phyloP scores from a whole-genome alignment of 805 yeast species.

The Candida maris region DNA sequence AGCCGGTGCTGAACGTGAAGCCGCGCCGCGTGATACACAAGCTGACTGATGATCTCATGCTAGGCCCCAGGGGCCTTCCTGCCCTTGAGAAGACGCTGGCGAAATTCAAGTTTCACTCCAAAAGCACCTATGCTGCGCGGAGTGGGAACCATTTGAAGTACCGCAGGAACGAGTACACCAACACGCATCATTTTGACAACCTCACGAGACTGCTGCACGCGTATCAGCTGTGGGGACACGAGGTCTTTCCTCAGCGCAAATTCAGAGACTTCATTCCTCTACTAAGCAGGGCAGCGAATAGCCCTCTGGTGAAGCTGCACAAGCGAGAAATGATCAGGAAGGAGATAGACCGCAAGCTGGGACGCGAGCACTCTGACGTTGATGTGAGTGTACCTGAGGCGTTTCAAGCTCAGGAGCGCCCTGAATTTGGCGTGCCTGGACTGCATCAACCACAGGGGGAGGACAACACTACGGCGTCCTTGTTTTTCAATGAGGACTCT shows the following conservation, averaged over 20 bases:
- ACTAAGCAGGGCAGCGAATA: conserved; percentile 46
- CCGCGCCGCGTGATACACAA: conserved; percentile 36
- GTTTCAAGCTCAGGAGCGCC: background rate
- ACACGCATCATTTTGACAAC: conserved; percentile 48
- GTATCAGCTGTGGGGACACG: conserved; percentile 76
- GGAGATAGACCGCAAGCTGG: conserved; percentile 29
- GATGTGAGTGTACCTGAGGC: conserved; percentile 4
- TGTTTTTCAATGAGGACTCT: conserved; percentile 14
- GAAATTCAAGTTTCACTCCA: conserved; percentile 31
- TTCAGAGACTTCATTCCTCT: conserved; percentile 65
- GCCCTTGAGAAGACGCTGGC: conserved; percentile 38
- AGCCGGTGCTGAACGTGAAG: conserved; percentile 8
- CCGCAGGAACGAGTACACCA: conserved; percentile 16
- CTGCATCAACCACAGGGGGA: background rate
- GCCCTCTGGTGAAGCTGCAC: conserved; percentile 37
- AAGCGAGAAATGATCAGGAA: conserved; percentile 37
- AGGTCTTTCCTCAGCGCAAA: conserved; percentile 73
- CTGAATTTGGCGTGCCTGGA: background rate
- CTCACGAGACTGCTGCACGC: conserved; percentile 46
- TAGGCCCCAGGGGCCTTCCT: conserved; percentile 56
- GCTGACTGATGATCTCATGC: conserved; percentile 49
- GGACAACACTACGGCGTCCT: conserved; percentile 5
- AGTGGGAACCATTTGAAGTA: conserved; percentile 23
- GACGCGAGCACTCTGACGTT: conserved; percentile 1
- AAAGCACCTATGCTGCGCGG: conserved; percentile 15